A percentile compares a stretch with the other conserved stretches of the same genome.
Evolutionary conservation across 495 filamentous ascomycete species (phyloP).

Genomic region (Cenococcum geophilum): DNA sequence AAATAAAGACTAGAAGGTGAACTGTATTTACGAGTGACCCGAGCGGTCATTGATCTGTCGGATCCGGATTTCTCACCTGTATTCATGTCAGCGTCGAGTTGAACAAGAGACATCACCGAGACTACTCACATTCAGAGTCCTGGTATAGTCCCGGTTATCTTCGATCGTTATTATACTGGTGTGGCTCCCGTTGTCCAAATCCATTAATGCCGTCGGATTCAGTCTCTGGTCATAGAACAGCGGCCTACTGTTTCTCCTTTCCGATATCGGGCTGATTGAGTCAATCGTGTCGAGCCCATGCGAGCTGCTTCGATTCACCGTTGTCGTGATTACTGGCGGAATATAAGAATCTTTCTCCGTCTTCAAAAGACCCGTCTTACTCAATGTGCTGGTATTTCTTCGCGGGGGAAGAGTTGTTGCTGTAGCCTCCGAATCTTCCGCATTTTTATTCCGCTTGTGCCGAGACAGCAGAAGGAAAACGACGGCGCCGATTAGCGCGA

Average conservation of each 20-base stretch:
- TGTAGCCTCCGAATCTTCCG: constrained; percentile 10
- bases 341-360: constrained; percentile 8
- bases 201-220: constrained; percentile 27
- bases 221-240: constrained; percentile 27
- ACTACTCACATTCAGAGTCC: constrained; percentile 13
- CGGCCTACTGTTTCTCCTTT: constrained; percentile 22
- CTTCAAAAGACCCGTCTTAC: constrained; percentile 23
- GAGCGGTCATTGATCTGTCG: not conserved
- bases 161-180: constrained; percentile 16
- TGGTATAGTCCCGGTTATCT: constrained; percentile 17
- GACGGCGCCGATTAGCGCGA: constrained; percentile 13
- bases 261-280: constrained; percentile 26
- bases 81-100: not conserved
- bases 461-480: constrained; percentile 17
- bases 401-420: constrained; percentile 8
- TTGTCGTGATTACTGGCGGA: constrained; percentile 13
- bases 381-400: constrained; percentile 29
- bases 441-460: constrained; percentile 1
- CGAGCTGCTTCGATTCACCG: constrained; percentile 7
- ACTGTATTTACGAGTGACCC: not conserved
- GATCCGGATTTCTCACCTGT: constrained; percentile 3
- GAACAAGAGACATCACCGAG: not conserved
- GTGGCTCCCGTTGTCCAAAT: constrained; percentile 23
- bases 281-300: constrained; percentile 10
- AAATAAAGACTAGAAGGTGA: not conserved